Percentiles rank a stretch among this genome's conserved stretches.
Conservation (phyloP, 139 green algal genomes). For the Volvox reticuliferus region DNA sequence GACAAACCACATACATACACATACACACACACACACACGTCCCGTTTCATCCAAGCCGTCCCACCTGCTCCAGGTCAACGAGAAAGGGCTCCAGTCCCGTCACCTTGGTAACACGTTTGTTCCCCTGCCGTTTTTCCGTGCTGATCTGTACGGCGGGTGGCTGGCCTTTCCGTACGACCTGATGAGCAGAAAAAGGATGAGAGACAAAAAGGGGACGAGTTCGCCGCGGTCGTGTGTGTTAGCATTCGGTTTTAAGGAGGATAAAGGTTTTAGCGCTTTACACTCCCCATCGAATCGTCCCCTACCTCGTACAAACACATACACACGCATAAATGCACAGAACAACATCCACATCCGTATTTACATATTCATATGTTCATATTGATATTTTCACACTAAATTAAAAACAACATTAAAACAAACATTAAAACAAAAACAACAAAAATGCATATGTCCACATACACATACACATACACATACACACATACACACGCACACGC, state of each 20-base stretch:
- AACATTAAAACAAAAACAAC: no score
- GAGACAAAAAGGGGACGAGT: no score
- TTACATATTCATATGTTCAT: not conserved
- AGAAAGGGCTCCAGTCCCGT: slow-evolving; percentile 61
- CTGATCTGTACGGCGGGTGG: slow-evolving; percentile 54
- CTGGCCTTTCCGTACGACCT: slow-evolving; percentile 61
- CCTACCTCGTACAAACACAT: no score
- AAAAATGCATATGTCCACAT: not conserved
- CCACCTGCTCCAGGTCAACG: slow-evolving; percentile 50
- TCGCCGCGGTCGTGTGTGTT: no score
- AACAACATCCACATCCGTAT: not conserved
- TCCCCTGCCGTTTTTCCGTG: slow-evolving; percentile 68
- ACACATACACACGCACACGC: not conserved
- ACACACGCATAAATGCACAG: not conserved
- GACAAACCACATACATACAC: not conserved
- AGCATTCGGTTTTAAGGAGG: no score
- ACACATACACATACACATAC: not conserved
- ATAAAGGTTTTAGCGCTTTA: no score
- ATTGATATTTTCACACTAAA: no score
- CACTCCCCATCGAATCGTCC: no score
- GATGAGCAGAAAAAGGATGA: not conserved
- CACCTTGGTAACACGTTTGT: slow-evolving; percentile 67
- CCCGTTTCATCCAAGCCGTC: not conserved
- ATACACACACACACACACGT: not conserved
- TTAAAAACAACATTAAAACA: no score